These are phyloP conservation scores for Coelastrella sp. DNA, from an alignment of 139 green algal species.

Conservation along the genomic window DNA sequence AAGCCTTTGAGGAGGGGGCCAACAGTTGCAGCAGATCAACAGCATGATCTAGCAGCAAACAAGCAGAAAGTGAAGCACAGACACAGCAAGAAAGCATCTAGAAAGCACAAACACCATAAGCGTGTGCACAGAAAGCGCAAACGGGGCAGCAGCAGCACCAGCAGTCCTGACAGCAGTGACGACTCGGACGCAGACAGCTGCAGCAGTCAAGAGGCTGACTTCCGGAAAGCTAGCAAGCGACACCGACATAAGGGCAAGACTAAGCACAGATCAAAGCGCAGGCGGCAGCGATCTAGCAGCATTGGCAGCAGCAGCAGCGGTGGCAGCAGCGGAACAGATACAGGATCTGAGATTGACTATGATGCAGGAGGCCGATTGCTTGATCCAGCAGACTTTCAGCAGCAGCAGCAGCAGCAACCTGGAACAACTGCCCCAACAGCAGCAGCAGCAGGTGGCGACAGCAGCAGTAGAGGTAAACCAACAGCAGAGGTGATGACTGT, in stretches of 20 bases:
- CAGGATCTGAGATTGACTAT: not conserved
- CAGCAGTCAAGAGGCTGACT: not conserved
- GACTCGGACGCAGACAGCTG: not conserved
- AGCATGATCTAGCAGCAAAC: not conserved
- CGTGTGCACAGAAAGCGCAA: not conserved
- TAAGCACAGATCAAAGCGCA: not conserved
- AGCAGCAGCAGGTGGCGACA: not conserved
- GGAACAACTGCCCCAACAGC: not conserved
- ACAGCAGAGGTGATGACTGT: not conserved
- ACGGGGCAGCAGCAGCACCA: not conserved
- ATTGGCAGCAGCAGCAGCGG: not conserved
- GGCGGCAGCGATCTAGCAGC: not conserved
- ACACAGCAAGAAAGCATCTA: not conserved
- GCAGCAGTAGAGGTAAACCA: not conserved
- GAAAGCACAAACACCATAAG: not conserved
- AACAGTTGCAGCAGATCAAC: not conserved
- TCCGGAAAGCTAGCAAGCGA: not conserved
- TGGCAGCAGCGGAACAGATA: not conserved
- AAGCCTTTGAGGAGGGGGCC: not conserved
- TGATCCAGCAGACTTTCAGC: slow-evolving; percentile 12
- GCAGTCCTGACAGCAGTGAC: not conserved
- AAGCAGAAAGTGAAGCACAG: not conserved
- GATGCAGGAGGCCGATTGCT: slow-evolving; percentile 24
- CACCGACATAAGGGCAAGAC: not conserved
- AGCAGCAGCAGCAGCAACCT: not conserved